Conservation (phyloP, 345 rosid species). For the Lagerstroemia speciosa region DNA sequence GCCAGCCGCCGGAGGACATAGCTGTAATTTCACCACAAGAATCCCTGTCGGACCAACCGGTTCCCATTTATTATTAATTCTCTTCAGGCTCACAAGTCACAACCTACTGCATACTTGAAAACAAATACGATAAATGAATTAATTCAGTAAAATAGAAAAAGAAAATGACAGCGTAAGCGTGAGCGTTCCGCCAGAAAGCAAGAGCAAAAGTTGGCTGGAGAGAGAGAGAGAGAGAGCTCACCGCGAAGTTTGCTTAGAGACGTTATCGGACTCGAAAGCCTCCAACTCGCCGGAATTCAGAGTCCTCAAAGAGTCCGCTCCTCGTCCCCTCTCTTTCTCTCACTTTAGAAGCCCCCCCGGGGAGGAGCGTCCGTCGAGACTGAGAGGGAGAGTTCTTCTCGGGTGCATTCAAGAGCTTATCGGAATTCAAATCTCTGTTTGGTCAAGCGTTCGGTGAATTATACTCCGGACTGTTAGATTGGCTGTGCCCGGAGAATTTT, state of each 20-base stretch:
- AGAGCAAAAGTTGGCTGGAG: constrained; percentile 26
- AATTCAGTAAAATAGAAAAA: not conserved
- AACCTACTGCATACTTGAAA: too few relatives aligned
- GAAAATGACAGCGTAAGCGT: constrained; percentile 20
- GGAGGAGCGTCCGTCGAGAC: constrained; percentile 4
- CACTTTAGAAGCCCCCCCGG: not conserved
- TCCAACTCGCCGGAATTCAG: constrained; percentile 58
- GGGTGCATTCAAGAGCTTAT: not conserved
- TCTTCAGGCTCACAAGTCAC: too few relatives aligned
- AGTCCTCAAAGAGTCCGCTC: constrained; percentile 57
- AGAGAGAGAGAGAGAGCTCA: constrained; percentile 20
- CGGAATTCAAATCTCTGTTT: not conserved
- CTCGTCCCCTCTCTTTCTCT: constrained; percentile 6
- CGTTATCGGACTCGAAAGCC: constrained; percentile 80
- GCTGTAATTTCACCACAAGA: constrained; percentile 2
- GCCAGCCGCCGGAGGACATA: constrained; percentile 22
- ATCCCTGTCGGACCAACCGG: constrained; percentile 21
- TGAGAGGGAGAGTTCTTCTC: not conserved
- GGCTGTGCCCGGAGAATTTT: not conserved
- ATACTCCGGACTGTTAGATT: too few relatives aligned
- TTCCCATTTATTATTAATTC: not conserved
- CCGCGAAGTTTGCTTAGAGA: constrained; percentile 39
- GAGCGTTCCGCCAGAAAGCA: constrained; percentile 43
- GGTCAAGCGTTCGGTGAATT: not conserved
- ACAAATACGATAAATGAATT: not conserved